Percentiles rank a stretch among this genome's conserved stretches.
Conservation (phyloP, 768 basidiomycete species). For the Tricholoma sp. region DNA sequence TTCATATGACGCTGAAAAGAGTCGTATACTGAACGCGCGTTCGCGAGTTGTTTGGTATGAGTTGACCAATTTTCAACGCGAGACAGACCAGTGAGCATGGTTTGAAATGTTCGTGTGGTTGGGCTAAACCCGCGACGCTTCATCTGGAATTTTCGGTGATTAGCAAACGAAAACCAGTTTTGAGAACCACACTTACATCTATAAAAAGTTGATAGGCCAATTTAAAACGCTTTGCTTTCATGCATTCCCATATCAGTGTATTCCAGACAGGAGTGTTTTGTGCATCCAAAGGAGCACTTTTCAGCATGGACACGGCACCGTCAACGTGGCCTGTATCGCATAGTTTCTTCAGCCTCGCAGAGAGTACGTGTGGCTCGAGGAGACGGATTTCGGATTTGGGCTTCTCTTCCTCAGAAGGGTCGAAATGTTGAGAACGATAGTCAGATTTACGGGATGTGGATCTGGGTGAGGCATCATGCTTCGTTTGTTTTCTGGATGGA, state of each 20-base stretch:
- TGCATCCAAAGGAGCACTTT: constrained; percentile 64
- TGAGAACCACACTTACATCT: constrained; percentile 45
- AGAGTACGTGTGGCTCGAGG: constrained; percentile 61
- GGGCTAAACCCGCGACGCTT: constrained; percentile 78
- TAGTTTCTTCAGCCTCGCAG: constrained; percentile 52
- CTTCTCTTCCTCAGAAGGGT: constrained; percentile 23
- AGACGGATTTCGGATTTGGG: constrained; percentile 30
- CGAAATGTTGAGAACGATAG: constrained; percentile 37
- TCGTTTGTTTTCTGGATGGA: not conserved
- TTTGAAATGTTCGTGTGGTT: constrained; percentile 60
- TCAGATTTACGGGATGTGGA: not conserved
- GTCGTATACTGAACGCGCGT: constrained; percentile 58
- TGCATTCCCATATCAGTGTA: constrained; percentile 62
- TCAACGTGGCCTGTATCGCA: constrained; percentile 52
- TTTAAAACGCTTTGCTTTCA: constrained; percentile 52
- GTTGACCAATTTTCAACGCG: constrained; percentile 56
- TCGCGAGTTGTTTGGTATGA: constrained; percentile 55
- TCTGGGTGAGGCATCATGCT: constrained; percentile 8
- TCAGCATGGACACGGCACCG: constrained; percentile 61
- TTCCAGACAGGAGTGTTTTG: constrained; percentile 80
- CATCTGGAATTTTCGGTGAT: constrained; percentile 47
- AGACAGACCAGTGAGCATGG: constrained; percentile 61
- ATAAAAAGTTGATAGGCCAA: constrained; percentile 60
- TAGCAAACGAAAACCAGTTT: constrained; percentile 3
- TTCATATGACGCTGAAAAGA: constrained; percentile 48